These are phyloP conservation scores for Beauveria rudraprayagi DNA, from an alignment of 2,329 filamentous ascomycete genomes.

Conservation along the genomic window DNA sequence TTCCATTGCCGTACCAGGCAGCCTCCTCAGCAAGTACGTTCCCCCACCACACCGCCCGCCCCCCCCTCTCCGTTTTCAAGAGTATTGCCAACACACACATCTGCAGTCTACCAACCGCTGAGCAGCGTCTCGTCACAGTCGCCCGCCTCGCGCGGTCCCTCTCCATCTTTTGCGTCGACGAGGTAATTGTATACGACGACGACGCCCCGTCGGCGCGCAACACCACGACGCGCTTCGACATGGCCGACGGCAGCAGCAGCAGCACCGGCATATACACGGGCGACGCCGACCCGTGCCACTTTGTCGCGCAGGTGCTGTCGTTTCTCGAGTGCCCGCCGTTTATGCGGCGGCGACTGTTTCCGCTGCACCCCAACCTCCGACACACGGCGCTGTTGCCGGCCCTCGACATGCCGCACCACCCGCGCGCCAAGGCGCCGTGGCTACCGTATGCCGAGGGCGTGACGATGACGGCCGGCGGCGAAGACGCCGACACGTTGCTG, in stretches of 20 bases:
- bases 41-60: too few species aligned
- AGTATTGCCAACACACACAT: neutral
- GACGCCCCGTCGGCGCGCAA: slow-evolving; percentile 46
- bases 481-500: neutral
- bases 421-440: slow-evolving; percentile 62
- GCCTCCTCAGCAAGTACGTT: slow-evolving; percentile 63
- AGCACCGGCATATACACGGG: slow-evolving; percentile 46
- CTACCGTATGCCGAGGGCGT: slow-evolving; percentile 74
- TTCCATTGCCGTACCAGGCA: slow-evolving; percentile 52
- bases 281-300: slow-evolving; percentile 68
- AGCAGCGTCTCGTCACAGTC: slow-evolving; percentile 65
- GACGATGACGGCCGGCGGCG: slow-evolving; percentile 31
- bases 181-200: slow-evolving; percentile 75
- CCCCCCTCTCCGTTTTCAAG: too few species aligned
- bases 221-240: slow-evolving; percentile 32
- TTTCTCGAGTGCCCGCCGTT: slow-evolving; percentile 82
- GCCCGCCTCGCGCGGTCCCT: slow-evolving; percentile 73
- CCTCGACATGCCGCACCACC: slow-evolving; percentile 79
- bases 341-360: slow-evolving; percentile 67
- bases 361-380: slow-evolving; percentile 68
- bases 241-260: neutral
- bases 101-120: slow-evolving; percentile 58
- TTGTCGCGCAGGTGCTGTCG: slow-evolving; percentile 67
- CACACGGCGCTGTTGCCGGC: slow-evolving; percentile 66
- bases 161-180: slow-evolving; percentile 77